phyloP scores from a whole-genome alignment of 2,329 filamentous ascomycete genomes.

The Endoconidiophora polonica region DNA sequence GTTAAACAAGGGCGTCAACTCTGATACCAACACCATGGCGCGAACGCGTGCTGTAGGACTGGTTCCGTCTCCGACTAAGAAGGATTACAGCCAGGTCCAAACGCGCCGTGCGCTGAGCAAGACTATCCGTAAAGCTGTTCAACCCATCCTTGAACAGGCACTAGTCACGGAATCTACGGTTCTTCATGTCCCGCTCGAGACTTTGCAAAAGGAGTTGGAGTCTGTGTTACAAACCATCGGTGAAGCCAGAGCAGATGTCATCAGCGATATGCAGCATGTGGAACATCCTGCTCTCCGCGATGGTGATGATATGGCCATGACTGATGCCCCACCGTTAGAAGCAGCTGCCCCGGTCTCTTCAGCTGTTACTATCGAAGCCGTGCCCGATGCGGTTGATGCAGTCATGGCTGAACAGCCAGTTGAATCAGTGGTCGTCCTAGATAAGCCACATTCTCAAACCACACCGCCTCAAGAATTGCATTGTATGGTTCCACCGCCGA shows the following conservation, averaged over 20 bases:
- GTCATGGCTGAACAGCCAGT: too few species aligned
- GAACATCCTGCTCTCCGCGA: neutral
- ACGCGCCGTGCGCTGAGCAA: constrained; percentile 76
- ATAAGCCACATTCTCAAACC: constrained; percentile 3
- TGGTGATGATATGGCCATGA: constrained; percentile 13
- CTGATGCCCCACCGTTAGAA: constrained; percentile 8
- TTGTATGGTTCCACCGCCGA: too few species aligned
- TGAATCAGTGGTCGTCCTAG: neutral
- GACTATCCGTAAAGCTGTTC: constrained; percentile 69
- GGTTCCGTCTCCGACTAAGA: constrained; percentile 34
- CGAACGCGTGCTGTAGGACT: constrained; percentile 19
- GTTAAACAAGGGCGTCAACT: constrained; percentile 36
- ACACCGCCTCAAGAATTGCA: constrained; percentile 2
- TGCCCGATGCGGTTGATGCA: too few species aligned
- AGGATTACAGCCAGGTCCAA: constrained; percentile 49
- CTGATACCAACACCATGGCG: constrained; percentile 19
- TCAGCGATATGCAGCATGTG: too few species aligned
- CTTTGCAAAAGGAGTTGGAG: constrained; percentile 57
- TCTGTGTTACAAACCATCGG: constrained; percentile 54
- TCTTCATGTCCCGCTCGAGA: constrained; percentile 50
- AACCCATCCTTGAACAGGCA: constrained; percentile 60
- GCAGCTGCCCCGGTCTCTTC: too few species aligned
- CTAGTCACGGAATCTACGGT: constrained; percentile 70
- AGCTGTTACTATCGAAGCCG: too few species aligned
- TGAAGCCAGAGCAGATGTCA: constrained; percentile 17